A percentile compares a stretch with the other conserved stretches of the same genome.
These are phyloP conservation scores for Heliamphora ciliata DNA, from an alignment of 179 eudicot genomes.

Conservation along the genomic window DNA sequence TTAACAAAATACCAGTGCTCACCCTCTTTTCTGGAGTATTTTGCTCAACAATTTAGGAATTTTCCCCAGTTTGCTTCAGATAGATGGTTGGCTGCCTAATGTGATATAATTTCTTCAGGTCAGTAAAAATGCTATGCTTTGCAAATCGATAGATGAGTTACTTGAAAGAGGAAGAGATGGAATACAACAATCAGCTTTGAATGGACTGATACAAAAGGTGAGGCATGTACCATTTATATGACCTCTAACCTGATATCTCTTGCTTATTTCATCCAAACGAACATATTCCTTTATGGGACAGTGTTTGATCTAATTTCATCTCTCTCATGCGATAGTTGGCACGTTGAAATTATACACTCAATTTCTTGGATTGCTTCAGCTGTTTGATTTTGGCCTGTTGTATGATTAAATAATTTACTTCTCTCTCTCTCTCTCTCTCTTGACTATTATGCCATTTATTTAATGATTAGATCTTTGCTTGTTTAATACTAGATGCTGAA, in stretches of 20 bases:
- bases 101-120: conserved; percentile 43
- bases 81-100: conserved; percentile 14
- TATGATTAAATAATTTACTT: not conserved
- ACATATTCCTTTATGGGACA: not conserved
- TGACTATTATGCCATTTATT: not conserved
- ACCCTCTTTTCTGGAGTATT: not conserved
- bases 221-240: conserved; percentile 13
- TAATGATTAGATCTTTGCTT: not conserved
- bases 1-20: not conserved
- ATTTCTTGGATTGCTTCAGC: not conserved
- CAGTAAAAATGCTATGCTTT: conserved; percentile 60
- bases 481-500: not conserved
- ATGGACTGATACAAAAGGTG: conserved; percentile 60
- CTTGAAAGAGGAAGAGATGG: conserved; percentile 51
- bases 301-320: conserved; percentile 1
- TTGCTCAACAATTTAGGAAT: not conserved
- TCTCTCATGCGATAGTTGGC: not conserved
- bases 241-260: not conserved
- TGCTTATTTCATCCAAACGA: not conserved
- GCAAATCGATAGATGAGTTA: conserved; percentile 68
- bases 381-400: not conserved
- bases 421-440: not conserved
- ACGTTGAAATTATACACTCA: not conserved
- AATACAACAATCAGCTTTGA: conserved; percentile 45
- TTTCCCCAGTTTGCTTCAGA: not conserved